Base-by-base conservation (phyloP, 768 basidiomycete genomes). In the Gymnopilus dilepis region DNA sequence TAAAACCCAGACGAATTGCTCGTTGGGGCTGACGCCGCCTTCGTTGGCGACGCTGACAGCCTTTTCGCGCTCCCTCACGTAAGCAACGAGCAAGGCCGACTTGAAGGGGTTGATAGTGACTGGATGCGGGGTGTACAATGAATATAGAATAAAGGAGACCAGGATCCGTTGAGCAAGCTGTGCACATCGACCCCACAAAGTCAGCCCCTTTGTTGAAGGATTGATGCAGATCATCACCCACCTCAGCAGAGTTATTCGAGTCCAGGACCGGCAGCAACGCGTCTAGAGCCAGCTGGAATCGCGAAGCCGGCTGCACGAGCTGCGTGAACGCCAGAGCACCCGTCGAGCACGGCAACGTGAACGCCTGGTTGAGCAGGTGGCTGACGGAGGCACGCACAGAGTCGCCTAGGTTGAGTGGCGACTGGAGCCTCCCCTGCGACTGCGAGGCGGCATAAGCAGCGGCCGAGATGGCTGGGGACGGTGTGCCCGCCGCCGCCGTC, bases 251-350 rank as follows among this genome's bases (percentile, higher is more conserved):
- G 62, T 77, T 77, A 72, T 69, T 80, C 11, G 78, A 74, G 70
- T 84, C 88, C 68, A 92, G 82, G 67, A 90, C 77, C 13, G 91
- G 91, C 73, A 93, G 78, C 71, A 93, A 77, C 78, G 87, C 88
- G 78, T 93, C 91, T 67, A 93, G 84, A 70, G 91, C 91, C 74
- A 92, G 84, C 80, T 92, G 90, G 76, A 93, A 93, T 64, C 90
- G 85, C 76, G 88, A 83, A 53, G 84, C 86, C 21, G 87, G 87
- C 72, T 89, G 89, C 21, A 92, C 89, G 60, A 91, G 84, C 73
- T 91, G 88, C 34, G 81, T 77, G 73, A 91, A 93, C 0, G 90
- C 88, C 69, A 88, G 85, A 42, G 89, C 88, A 6, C 88, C 90
- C 15, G 88, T 87, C 56, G 89, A 91, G 76, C 91, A 93, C 41